A percentile compares a stretch with the other conserved stretches of the same genome.
These are phyloP conservation scores for Micractinium conductrix DNA, from an alignment of 139 green algal genomes.

Conservation along the genomic window DNA sequence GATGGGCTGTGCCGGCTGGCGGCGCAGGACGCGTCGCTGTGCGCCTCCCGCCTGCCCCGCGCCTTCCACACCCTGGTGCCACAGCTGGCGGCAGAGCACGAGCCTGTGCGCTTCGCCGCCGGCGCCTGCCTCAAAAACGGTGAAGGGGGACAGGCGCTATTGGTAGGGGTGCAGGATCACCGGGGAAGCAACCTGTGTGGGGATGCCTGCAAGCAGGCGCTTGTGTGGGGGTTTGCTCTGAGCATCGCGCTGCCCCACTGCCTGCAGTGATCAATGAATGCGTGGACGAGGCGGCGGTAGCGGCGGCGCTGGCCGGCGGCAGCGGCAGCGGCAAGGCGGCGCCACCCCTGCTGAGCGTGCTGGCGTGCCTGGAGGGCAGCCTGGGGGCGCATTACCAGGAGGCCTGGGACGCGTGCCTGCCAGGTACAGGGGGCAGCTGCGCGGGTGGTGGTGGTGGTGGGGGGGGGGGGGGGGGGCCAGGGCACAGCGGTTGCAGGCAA, in stretches of 20 bases:
- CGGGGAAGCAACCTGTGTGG: too few species aligned
- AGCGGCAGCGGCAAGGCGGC: constrained; percentile 9
- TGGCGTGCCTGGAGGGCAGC: constrained; percentile 64
- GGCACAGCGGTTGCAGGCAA: not conserved
- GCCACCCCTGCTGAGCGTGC: constrained; percentile 60
- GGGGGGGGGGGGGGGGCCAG: too few species aligned
- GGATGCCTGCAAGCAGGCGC: too few species aligned
- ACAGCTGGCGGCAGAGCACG: constrained; percentile 76
- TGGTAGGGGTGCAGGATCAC: too few species aligned
- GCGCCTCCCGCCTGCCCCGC: constrained; percentile 58
- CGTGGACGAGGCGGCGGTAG: constrained; percentile 49
- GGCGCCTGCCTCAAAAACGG: constrained; percentile 55
- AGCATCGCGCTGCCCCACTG: too few species aligned
- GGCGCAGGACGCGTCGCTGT: constrained; percentile 47
- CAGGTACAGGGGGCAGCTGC: too few species aligned
- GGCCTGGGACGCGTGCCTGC: constrained; percentile 77
- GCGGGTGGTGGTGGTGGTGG: too few species aligned
- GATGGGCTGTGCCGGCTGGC: constrained; percentile 54
- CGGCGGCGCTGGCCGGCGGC: constrained; percentile 28
- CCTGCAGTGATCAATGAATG: constrained; percentile 60
- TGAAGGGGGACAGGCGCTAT: too few species aligned
- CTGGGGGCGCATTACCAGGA: constrained; percentile 76
- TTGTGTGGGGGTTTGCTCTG: too few species aligned
- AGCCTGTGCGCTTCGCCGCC: constrained; percentile 75
- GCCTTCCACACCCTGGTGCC: constrained; percentile 70